Conservation (phyloP, 345 rosid genomes). For the Eucalyptus cloeziana region DNA sequence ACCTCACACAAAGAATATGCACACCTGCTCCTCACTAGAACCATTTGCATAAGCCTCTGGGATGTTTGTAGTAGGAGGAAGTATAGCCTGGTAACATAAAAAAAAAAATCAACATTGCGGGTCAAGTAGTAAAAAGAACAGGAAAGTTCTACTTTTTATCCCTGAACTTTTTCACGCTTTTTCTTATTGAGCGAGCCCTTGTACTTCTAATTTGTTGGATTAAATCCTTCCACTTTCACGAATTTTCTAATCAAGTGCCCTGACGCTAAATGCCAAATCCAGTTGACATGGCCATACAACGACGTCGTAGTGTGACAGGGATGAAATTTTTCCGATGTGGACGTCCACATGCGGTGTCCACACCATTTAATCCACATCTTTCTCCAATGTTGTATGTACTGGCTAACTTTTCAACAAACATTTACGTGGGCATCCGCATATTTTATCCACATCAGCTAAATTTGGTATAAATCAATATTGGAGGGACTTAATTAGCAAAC, state of each 20-base stretch:
- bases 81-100: conserved; percentile 36
- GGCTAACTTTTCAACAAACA: background rate
- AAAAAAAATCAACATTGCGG: background rate
- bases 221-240: background rate
- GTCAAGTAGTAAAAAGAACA: background rate
- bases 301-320: background rate
- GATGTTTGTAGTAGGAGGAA: conserved; percentile 65
- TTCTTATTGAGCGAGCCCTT: background rate
- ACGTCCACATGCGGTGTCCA: background rate
- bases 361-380: background rate
- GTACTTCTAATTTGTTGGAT: background rate
- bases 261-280: background rate
- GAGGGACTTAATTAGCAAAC: background rate
- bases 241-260: background rate
- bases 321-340: background rate
- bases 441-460: background rate
- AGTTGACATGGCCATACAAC: background rate
- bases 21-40: conserved; percentile 83
- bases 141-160: background rate
- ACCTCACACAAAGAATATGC: background rate
- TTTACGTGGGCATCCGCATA: background rate
- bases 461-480: background rate
- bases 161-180: background rate
- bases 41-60: conserved; percentile 94
- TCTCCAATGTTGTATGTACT: background rate